phyloP scores from a whole-genome alignment of 179 eudicot genomes.

The Silene vulgaris region DNA sequence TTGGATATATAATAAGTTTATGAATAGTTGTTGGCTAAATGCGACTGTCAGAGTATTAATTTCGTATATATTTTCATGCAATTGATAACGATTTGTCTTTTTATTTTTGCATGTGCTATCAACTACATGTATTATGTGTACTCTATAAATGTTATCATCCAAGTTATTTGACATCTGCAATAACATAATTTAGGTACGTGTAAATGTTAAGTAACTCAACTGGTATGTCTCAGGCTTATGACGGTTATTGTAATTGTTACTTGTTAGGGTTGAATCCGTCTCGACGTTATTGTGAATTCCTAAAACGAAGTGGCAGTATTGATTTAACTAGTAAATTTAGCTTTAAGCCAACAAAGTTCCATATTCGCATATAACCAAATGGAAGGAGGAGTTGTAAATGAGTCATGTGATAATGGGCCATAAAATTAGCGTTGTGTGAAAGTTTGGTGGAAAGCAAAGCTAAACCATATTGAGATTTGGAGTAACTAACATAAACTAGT shows the following conservation, averaged over 20 bases:
- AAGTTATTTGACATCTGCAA: not conserved
- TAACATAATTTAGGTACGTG: too few species aligned
- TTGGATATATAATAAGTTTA: not conserved
- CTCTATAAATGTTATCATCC: too few species aligned
- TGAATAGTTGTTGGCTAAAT: not conserved
- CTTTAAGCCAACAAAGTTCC: not conserved
- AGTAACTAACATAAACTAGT: not conserved
- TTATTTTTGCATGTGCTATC: not conserved
- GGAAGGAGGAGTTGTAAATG: not conserved
- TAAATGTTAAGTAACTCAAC: too few species aligned
- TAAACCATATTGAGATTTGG: not conserved
- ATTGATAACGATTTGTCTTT: not conserved
- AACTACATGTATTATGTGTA: too few species aligned
- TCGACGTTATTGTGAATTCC: too few species aligned
- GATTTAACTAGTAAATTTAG: too few species aligned
- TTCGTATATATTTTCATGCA: not conserved
- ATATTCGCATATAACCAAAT: not conserved
- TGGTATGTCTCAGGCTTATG: too few species aligned
- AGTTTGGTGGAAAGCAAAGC: constrained; percentile 17
- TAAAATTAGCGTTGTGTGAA: constrained; percentile 12
- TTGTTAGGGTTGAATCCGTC: too few species aligned
- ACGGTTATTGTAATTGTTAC: too few species aligned
- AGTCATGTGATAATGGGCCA: constrained; percentile 7
- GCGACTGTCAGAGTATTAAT: not conserved
- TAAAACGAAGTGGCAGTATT: too few species aligned